Percentiles rank a stretch among this genome's conserved stretches.
These are phyloP conservation scores for Bipolaris cookei DNA, from an alignment of 2,329 filamentous ascomycete species.

Conservation along the genomic window DNA sequence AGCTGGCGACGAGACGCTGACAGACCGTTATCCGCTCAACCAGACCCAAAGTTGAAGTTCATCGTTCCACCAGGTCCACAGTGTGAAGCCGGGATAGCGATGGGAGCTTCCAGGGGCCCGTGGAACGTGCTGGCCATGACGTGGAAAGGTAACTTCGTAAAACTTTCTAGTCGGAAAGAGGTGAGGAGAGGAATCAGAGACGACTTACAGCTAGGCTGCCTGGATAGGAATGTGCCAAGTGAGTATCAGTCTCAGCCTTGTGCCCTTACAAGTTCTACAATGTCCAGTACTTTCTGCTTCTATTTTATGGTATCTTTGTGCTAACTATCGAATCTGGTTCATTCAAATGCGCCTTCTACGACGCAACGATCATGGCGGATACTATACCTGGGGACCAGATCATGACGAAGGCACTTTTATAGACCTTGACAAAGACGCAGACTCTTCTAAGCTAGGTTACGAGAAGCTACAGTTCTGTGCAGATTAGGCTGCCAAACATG, in stretches of 20 bases:
- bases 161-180: not conserved
- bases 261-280: not conserved
- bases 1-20: not conserved
- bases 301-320: not conserved
- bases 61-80: not conserved
- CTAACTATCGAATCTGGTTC: not conserved
- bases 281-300: not conserved
- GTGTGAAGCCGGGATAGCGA: not conserved
- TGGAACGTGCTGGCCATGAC: not conserved
- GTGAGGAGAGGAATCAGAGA: not conserved
- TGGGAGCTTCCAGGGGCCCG: not conserved
- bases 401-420: not conserved
- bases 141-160: not conserved
- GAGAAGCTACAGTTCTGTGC: not conserved
- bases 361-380: not conserved
- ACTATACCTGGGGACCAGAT: not conserved
- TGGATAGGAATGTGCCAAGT: not conserved
- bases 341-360: not conserved
- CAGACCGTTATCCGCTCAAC: not conserved
- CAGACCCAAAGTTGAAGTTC: not conserved
- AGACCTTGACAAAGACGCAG: not conserved
- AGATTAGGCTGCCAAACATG: not conserved
- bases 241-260: not conserved
- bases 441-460: not conserved
- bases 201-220: not conserved